Evolutionary conservation across 257 asterid species (phyloP).

Genomic region (Solanum pennellii): DNA sequence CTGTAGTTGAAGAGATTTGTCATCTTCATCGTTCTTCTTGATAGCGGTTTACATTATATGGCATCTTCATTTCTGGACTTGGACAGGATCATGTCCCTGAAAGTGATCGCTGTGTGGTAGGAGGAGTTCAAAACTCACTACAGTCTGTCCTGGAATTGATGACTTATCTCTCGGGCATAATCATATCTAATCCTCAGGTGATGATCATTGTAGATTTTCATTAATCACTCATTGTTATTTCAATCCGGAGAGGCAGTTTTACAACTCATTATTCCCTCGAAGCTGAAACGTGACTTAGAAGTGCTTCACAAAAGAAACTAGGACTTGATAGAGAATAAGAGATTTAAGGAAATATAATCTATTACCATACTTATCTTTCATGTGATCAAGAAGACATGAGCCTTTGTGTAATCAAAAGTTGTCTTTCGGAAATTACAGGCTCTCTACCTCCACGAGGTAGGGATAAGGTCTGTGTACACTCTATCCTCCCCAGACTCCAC

Average conservation of each 20-base stretch:
- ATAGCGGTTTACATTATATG: not conserved
- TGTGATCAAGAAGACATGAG: not conserved
- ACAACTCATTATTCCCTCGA: not conserved
- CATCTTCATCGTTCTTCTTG: not conserved
- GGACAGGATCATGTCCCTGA: slow-evolving; percentile 61
- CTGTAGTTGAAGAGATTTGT: not conserved
- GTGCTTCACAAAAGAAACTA: not conserved
- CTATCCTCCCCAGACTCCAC: not conserved
- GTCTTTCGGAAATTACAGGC: not conserved
- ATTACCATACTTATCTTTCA: not conserved
- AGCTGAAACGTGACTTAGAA: not conserved
- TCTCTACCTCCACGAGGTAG: not conserved
- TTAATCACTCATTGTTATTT: not conserved
- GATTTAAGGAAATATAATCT: not conserved
- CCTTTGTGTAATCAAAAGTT: not conserved
- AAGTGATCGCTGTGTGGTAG: slow-evolving; percentile 67
- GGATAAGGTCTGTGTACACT: not conserved
- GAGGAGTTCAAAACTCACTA: slow-evolving; percentile 88
- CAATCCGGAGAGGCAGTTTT: not conserved
- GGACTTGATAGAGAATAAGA: not conserved
- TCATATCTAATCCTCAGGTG: slow-evolving; percentile 85
- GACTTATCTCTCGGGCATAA: slow-evolving; percentile 66
- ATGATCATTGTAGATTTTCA: not conserved
- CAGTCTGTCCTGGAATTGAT: slow-evolving; percentile 72
- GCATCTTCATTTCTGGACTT: not conserved